A percentile compares a stretch with the other conserved stretches of the same genome.
These are phyloP conservation scores for Cantharellus anzutake DNA, from an alignment of 768 basidiomycete genomes.

Conservation along the genomic window DNA sequence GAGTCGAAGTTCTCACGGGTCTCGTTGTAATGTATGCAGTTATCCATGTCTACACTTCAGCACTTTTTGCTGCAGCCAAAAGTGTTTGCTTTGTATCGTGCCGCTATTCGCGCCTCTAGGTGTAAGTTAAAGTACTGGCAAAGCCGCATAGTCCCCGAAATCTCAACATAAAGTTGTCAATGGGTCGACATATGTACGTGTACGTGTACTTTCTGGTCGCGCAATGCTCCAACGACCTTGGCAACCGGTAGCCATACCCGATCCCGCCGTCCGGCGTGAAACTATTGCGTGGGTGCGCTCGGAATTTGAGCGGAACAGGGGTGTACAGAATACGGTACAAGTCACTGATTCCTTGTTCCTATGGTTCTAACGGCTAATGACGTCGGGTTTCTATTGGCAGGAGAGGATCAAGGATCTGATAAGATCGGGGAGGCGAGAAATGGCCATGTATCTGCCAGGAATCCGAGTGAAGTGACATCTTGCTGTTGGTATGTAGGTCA, in stretches of 20 bases:
- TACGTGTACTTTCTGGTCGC: too few species aligned
- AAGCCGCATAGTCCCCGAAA: background rate
- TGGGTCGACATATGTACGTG: too few species aligned
- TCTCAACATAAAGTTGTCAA: too few species aligned
- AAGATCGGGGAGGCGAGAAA: background rate
- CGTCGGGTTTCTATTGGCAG: background rate
- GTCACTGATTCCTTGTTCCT: background rate
- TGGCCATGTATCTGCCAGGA: background rate
- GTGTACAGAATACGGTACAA: background rate
- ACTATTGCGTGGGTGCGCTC: background rate
- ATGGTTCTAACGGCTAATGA: background rate
- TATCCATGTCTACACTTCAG: conserved; percentile 1
- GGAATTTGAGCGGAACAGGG: background rate
- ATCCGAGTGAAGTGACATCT: background rate
- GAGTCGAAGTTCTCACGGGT: too few species aligned
- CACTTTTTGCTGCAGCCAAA: background rate
- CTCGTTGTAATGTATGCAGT: too few species aligned
- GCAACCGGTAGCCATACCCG: background rate
- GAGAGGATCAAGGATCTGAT: background rate
- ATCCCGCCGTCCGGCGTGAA: background rate
- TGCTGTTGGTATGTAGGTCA: too few species aligned
- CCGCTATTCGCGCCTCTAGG: background rate
- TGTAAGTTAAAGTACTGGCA: background rate
- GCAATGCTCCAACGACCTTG: too few species aligned
- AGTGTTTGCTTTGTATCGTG: background rate